These are phyloP conservation scores for Phaeoacremonium minimum DNA, from an alignment of 2,329 filamentous ascomycete genomes.

Conservation along the genomic window DNA sequence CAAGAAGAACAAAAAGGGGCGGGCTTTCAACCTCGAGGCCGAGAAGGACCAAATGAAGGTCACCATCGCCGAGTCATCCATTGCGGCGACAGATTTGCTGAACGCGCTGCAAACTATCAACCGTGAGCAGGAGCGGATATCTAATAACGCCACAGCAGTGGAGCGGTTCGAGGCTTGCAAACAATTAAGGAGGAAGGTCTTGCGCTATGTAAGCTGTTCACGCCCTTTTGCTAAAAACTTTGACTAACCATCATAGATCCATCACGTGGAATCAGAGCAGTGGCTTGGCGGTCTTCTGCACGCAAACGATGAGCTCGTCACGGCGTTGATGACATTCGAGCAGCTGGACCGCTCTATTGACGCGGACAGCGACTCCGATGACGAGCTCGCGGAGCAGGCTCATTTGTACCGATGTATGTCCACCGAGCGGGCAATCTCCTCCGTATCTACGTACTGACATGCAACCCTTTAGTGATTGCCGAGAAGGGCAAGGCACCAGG, in stretches of 20 bases:
- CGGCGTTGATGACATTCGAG: constrained; percentile 89
- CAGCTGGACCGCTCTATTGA: constrained; percentile 85
- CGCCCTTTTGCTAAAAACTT: background rate
- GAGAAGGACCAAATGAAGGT: constrained; percentile 86
- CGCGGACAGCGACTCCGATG: constrained; percentile 67
- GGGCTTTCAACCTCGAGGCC: constrained; percentile 76
- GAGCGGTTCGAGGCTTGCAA: constrained; percentile 85
- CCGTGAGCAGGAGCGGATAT: constrained; percentile 81
- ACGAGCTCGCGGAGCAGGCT: constrained; percentile 63
- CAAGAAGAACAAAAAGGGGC: constrained; percentile 54
- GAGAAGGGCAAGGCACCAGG: constrained; percentile 43
- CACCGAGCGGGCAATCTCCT: background rate
- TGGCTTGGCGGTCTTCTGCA: constrained; percentile 88
- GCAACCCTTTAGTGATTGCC: constrained; percentile 40
- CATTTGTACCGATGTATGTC: constrained; percentile 57
- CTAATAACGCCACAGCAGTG: constrained; percentile 72
- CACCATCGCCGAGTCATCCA: constrained; percentile 83
- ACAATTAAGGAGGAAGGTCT: constrained; percentile 72
- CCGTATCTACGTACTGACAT: background rate
- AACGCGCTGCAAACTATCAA: constrained; percentile 90
- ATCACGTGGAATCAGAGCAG: constrained; percentile 85
- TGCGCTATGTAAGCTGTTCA: constrained; percentile 69
- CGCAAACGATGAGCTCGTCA: constrained; percentile 94
- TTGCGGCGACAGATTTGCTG: constrained; percentile 84
- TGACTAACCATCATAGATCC: constrained; percentile 51